These are phyloP conservation scores for Globisporangium abappressorium DNA, from an alignment of 352 stramenopile genomes.

Conservation along the genomic window DNA sequence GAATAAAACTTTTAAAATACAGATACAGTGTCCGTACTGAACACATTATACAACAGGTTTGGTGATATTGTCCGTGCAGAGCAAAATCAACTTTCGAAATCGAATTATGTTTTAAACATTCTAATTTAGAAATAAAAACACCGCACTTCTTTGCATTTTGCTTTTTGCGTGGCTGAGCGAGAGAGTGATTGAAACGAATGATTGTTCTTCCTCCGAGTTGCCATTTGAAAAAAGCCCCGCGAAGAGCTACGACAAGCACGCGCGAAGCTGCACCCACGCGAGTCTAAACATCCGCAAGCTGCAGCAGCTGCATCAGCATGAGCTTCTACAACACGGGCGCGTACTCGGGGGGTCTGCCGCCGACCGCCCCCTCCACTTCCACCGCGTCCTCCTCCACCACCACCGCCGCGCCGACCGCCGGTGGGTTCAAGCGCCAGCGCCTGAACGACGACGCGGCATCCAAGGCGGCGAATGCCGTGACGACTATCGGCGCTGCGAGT, in stretches of 20 bases:
- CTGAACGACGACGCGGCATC: conserved; percentile 34
- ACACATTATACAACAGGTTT: neutral
- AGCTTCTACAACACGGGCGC: conserved; percentile 12
- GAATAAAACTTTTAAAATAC: neutral
- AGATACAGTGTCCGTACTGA: neutral
- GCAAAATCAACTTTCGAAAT: neutral
- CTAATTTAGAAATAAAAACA: neutral
- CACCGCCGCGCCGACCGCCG: neutral
- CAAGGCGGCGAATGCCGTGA: conserved; percentile 14
- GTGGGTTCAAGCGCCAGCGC: conserved; percentile 54
- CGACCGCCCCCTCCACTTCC: neutral
- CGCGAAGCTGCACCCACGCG: neutral
- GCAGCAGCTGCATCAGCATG: neutral
- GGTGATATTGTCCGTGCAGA: too few species aligned
- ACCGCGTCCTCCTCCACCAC: neutral
- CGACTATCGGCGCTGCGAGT: conserved; percentile 5
- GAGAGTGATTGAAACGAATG: conserved; percentile 20
- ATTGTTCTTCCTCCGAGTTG: conserved; percentile 16
- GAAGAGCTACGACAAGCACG: conserved; percentile 11
- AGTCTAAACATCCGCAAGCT: neutral
- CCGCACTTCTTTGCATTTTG: neutral
- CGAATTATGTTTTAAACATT: conserved; percentile 3
- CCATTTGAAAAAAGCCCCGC: conserved; percentile 18
- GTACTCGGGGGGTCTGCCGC: conserved; percentile 3
- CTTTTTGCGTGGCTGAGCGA: conserved; percentile 11